Base-by-base conservation (phyloP, 2,329 filamentous ascomycete species). In the Cercospora zeae-maydis region DNA sequence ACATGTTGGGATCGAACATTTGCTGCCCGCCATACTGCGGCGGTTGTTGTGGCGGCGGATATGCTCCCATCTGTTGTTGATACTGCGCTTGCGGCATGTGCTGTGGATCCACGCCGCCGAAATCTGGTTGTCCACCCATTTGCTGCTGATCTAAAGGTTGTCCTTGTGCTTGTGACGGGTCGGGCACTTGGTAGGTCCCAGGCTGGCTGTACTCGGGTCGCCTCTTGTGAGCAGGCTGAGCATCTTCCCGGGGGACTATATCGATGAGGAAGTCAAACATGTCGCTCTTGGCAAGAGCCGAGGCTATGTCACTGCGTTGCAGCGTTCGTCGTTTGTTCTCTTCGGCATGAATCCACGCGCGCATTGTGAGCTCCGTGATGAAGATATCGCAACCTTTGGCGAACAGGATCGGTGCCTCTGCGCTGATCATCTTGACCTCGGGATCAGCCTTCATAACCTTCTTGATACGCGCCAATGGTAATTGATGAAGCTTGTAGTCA, bases 221-320 rank as follows among this genome's bases (percentile, higher is more conserved):
- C 31, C 93, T 84, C 80, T 96, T 97, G 42, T 92, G 86, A 75
- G 93, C 92, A 21, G 89, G 87, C 9, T 90, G 85, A 36, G 93
- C 92, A 77, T 99, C 95, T 77, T 99, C 95, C 58, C 95, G 88
- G 3, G 95, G 95, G 5, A 99, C 95, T 66, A 99, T 99, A 75
- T 99, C 95, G 75, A 99, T 99, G 63, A 99, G 83, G 79, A 99
- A 99, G 80, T 99, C 95, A 77, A 99, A 99, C 95, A 99, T 99
- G 80, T 99, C 95, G 21, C 92, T 97, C 79, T 99, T 99, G 64
- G 92, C 90, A 24, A 99, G 83, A 13, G 95, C 95, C 10, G 92
- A 96, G 21, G 95, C 95, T 75, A 99, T 99, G 74, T 99, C 95
- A 62, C 92, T 96, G 56, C 95, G 87, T 78, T 99, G 95, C 42